A percentile compares a stretch with the other conserved stretches of the same genome.
These are phyloP conservation scores for Teratosphaeria viscida DNA, from an alignment of 2,329 filamentous ascomycete species.

Conservation along the genomic window DNA sequence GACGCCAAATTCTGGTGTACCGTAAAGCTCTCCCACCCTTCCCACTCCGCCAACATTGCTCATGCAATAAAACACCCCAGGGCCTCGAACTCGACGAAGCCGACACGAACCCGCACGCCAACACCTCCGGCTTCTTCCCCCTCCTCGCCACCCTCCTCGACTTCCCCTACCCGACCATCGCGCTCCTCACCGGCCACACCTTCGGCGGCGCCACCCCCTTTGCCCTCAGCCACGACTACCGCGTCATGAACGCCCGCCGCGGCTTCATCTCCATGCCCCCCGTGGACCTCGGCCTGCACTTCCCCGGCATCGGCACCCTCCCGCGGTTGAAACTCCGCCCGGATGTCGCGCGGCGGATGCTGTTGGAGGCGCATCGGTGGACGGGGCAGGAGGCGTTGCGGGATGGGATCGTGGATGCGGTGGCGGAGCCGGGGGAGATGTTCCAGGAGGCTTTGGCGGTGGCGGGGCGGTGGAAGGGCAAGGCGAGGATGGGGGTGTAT, in stretches of 20 bases:
- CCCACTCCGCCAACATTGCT: not conserved
- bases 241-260: conserved; percentile 38
- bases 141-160: conserved; percentile 26
- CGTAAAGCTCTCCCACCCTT: conserved; percentile 7
- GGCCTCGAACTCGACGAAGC: conserved; percentile 27
- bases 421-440: conserved; percentile 41
- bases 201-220: conserved; percentile 42
- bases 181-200: conserved; percentile 39
- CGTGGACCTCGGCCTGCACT: conserved; percentile 45
- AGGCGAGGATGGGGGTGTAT: conserved; percentile 41
- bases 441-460: conserved; percentile 34
- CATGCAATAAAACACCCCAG: conserved; percentile 3
- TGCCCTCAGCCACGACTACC: conserved; percentile 38
- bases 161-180: conserved; percentile 35
- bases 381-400: conserved; percentile 41
- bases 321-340: conserved; percentile 43
- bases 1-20: conserved; percentile 45
- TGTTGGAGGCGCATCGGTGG: conserved; percentile 46
- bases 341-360: conserved; percentile 44
- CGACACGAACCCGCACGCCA: conserved; percentile 25
- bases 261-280: conserved; percentile 44
- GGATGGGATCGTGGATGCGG: conserved; percentile 45
- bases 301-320: conserved; percentile 44
- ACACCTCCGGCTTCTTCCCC: conserved; percentile 27
- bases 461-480: conserved; percentile 34